Percentiles rank a stretch among this genome's conserved stretches.
Conservation (phyloP, 805 yeast species). For the Yarrowia deformans region DNA sequence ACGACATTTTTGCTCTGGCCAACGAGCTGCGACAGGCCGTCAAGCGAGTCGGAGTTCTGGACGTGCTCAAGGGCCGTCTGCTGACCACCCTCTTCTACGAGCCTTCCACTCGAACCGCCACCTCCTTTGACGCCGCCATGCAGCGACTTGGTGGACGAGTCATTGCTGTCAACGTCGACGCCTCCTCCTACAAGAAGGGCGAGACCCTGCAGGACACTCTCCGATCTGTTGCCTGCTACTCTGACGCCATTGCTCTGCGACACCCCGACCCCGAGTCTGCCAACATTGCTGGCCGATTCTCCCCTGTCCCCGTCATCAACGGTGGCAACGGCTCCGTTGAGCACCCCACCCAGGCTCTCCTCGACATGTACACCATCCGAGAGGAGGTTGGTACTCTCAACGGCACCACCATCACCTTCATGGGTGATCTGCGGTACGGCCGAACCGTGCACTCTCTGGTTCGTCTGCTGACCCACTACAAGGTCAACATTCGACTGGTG, state of each 20-base stretch:
- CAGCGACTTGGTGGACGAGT: conserved; percentile 99
- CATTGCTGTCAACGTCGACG: conserved; percentile 79
- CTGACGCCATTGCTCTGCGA: conserved; percentile 96
- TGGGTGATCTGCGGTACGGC: conserved; percentile 98
- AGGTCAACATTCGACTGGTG: conserved; percentile 90
- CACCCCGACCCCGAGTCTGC: conserved; percentile 95
- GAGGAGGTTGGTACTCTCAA: conserved; percentile 98
- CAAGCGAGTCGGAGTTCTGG: conserved; percentile 94
- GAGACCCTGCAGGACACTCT: conserved; percentile 97
- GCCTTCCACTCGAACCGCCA: conserved; percentile 96
- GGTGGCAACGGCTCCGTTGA: conserved; percentile 98
- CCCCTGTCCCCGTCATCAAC: conserved; percentile 95
- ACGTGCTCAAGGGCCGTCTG: conserved; percentile 86
- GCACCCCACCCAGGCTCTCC: conserved; percentile 98
- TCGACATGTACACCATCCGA: conserved; percentile 96
- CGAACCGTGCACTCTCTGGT: conserved; percentile 98
- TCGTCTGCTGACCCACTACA: conserved; percentile 87
- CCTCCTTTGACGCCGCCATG: conserved; percentile 99
- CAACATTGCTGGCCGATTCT: conserved; percentile 91
- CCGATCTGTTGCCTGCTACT: conserved; percentile 91
- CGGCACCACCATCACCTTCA: conserved; percentile 96
- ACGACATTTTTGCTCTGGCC: conserved; percentile 92
- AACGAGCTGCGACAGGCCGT: conserved; percentile 97
- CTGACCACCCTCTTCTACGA: conserved; percentile 96
- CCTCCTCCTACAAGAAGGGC: conserved; percentile 97